Evolutionary conservation across 208 protist species (phyloP), one percentile per base, ranked within the genome.

Genomic region (Crithidia brevicula): DNA sequence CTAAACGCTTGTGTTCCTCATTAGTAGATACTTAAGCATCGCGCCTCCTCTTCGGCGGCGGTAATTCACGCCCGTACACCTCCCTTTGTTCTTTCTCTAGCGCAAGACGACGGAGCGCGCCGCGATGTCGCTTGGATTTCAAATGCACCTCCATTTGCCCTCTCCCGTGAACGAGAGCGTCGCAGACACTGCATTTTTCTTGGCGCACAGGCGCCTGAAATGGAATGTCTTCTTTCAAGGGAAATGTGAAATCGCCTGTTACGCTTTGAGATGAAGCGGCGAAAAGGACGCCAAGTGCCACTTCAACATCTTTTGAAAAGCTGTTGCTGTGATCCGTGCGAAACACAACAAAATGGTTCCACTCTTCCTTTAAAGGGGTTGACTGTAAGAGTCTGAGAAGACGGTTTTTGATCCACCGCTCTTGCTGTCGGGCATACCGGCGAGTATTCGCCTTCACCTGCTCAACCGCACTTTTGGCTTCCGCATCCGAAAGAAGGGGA

Each of bases 361-460:
- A 62, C 1, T 30, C n/a, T 16, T 65, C 42, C 33, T 63, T 63
- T 6, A 73, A 42, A 58, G 77, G 58, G 15, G 77, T 63, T 1
- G 67, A 58, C 10, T 63, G 33, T 45, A 93, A 45, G 16, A 70
- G 63, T 11, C 72, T 65, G 23, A 86, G 34, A 62, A 96, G 79
- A 33, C 88, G 82, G 33, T 96, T 96, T 53, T 62, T 72, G 36
- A 96, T 83, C 86, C 88, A 96, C 27, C 79, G 79, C 23, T 80
- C 67, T 63, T 96, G 91, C 68, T 92, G 86, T 13, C 85, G 50
- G 13, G 91, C 88, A 52, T 96, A 96, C 23, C 83, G 77, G 25
- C 77, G 78, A 7, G 91, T 96, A 63, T 93, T 87, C 4, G 60
- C 36, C 62, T 89, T 94, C 16, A 96, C 72, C 38, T 79, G 67